Percentiles rank a stretch among this genome's conserved stretches.
Conservation (phyloP, 129 eudicot genomes). For the Tagetes patula region DNA sequence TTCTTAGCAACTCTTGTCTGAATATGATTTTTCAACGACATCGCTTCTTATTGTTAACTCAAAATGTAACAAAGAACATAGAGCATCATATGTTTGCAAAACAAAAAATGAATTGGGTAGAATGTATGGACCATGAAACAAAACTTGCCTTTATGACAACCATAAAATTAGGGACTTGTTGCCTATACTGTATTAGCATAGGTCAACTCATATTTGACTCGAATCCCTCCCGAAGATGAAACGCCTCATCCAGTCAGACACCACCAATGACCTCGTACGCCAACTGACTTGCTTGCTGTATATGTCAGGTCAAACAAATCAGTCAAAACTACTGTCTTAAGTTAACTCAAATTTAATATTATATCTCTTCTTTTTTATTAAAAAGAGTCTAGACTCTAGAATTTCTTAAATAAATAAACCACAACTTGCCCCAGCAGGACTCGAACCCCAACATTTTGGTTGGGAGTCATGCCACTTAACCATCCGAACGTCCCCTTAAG, state of each 20-base stretch:
- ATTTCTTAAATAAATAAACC: too few species aligned
- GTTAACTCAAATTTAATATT: background rate
- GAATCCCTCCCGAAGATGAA: constrained; percentile 94
- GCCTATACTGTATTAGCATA: background rate
- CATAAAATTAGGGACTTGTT: constrained; percentile 3
- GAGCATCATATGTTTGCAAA: background rate
- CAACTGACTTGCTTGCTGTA: constrained; percentile 95
- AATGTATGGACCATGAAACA: constrained; percentile 15
- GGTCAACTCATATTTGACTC: constrained; percentile 53
- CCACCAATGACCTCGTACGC: constrained; percentile 94
- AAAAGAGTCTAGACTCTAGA: too few species aligned
- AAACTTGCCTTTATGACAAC: constrained; percentile 7
- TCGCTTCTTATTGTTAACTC: background rate
- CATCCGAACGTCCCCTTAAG: too few species aligned
- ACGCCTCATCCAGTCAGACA: constrained; percentile 86
- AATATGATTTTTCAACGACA: background rate
- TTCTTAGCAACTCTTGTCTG: constrained; percentile 1
- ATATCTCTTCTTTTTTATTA: too few species aligned
- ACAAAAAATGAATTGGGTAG: constrained; percentile 13
- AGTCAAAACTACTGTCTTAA: constrained; percentile 2
- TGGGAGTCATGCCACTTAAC: too few species aligned
- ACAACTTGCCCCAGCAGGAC: too few species aligned
- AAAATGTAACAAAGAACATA: background rate
- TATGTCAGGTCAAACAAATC: background rate
- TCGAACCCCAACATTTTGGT: too few species aligned